Percentiles rank a stretch among this genome's conserved stretches.
phyloP scores from a whole-genome alignment of 164 flowering plant species.

The Platanus orientalis region DNA sequence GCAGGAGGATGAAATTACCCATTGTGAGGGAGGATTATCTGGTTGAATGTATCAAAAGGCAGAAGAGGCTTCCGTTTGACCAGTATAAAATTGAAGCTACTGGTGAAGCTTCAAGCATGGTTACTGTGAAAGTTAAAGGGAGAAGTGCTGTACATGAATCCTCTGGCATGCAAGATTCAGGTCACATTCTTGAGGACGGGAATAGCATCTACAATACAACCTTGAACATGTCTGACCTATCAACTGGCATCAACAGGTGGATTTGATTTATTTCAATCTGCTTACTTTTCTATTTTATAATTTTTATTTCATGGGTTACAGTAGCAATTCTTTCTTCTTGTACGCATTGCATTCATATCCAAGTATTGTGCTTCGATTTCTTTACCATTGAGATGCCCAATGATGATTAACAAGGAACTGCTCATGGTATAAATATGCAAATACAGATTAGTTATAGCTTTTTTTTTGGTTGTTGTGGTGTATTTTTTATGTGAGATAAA shows the following conservation, averaged over 20 bases:
- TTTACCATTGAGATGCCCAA: no score
- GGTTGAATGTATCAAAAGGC: constrained; percentile 60
- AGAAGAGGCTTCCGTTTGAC: constrained; percentile 78
- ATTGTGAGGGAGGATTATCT: constrained; percentile 85
- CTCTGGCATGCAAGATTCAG: constrained; percentile 85
- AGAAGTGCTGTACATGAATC: constrained; percentile 87
- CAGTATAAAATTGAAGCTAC: constrained; percentile 58
- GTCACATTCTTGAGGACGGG: constrained; percentile 94
- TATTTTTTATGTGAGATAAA: no score
- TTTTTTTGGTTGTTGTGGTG: no score
- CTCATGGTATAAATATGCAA: no score
- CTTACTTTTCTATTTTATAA: neutral
- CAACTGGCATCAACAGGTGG: constrained; percentile 92
- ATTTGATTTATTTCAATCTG: constrained; percentile 6
- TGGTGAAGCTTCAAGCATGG: constrained; percentile 46
- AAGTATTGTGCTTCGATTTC: no score
- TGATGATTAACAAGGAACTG: no score
- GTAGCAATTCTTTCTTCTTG: neutral
- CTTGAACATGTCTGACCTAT: constrained; percentile 83
- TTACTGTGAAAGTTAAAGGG: constrained; percentile 91
- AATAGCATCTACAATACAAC: constrained; percentile 86
- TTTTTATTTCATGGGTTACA: no score
- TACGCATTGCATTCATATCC: neutral
- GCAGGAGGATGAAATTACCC: constrained; percentile 86
- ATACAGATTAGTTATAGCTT: no score